Conservation (phyloP, 2,329 filamentous ascomycete species). For the Phialophora macrospora region DNA sequence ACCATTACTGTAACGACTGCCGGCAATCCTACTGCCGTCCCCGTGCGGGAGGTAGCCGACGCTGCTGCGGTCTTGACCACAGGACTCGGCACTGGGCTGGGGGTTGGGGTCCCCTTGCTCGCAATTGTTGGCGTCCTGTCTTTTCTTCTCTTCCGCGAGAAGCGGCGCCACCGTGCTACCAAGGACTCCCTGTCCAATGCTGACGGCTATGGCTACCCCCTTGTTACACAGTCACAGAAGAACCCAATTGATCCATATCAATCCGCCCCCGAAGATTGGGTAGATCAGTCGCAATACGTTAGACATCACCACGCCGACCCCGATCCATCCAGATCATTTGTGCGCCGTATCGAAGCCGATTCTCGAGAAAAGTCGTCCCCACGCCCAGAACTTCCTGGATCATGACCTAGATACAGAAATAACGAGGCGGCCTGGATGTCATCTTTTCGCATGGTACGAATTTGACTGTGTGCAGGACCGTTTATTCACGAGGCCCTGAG, state of each 20-base stretch:
- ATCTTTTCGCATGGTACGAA: neutral
- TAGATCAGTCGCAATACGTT: neutral
- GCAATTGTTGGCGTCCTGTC: constrained; percentile 14
- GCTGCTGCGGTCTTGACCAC: neutral
- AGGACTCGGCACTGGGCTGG: constrained; percentile 16
- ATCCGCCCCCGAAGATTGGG: neutral
- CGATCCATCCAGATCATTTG: neutral
- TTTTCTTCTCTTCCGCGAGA: constrained; percentile 21
- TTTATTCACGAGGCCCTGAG: neutral
- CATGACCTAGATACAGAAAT: neutral
- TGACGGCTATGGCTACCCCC: constrained; percentile 17
- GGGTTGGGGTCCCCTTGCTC: constrained; percentile 17
- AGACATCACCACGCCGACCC: neutral
- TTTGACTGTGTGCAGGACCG: neutral
- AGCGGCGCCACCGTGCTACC: constrained; percentile 10
- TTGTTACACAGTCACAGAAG: neutral
- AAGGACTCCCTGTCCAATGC: neutral
- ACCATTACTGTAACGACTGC: constrained; percentile 16
- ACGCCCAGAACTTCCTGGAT: constrained; percentile 11
- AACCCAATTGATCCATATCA: neutral
- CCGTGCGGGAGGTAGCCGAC: constrained; percentile 1
- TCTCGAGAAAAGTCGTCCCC: constrained; percentile 4
- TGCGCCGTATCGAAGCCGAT: constrained; percentile 5
- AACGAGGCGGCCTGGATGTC: neutral
- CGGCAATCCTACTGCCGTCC: neutral